Evolutionary conservation across 2,329 filamentous ascomycete species (phyloP).

Genomic region (Sporothrix humicola): DNA sequence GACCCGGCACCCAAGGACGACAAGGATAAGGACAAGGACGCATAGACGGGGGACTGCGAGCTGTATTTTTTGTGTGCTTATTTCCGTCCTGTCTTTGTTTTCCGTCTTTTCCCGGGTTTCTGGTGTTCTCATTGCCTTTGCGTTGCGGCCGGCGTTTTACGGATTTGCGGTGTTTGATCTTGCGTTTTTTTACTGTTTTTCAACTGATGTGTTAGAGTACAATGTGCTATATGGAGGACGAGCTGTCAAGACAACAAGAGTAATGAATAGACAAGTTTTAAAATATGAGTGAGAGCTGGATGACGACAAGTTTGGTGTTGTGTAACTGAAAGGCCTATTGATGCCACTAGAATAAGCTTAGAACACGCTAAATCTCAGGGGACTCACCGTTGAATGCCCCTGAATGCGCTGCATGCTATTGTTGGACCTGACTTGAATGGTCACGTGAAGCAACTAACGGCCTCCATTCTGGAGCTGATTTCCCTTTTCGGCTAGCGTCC

Average conservation of each 20-base stretch:
- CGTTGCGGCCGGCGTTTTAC: conserved; percentile 21
- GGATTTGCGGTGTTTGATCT: conserved; percentile 19
- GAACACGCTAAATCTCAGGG: background rate
- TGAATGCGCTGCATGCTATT: too few species aligned
- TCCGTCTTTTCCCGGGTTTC: conserved; percentile 1
- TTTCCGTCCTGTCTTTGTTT: background rate
- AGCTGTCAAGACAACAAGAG: conserved; percentile 24
- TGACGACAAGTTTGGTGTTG: too few species aligned
- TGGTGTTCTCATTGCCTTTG: conserved; percentile 27
- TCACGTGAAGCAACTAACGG: background rate
- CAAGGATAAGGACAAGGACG: conserved; percentile 58
- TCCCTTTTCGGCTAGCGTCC: conserved; percentile 31
- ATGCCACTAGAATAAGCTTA: background rate
- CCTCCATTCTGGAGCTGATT: conserved; percentile 32
- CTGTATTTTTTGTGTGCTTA: background rate
- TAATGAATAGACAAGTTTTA: conserved; percentile 29
- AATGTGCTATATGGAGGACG: background rate
- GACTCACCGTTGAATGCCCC: background rate
- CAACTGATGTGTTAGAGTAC: conserved; percentile 1
- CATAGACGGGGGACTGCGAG: background rate
- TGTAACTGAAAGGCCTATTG: too few species aligned
- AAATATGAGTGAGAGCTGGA: too few species aligned
- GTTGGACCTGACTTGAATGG: too few species aligned
- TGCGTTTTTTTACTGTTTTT: conserved; percentile 11
- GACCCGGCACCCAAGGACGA: conserved; percentile 97